Evolutionary conservation across 2,329 filamentous ascomycete species (phyloP).

Genomic region (Plenodomus lindquistii): DNA sequence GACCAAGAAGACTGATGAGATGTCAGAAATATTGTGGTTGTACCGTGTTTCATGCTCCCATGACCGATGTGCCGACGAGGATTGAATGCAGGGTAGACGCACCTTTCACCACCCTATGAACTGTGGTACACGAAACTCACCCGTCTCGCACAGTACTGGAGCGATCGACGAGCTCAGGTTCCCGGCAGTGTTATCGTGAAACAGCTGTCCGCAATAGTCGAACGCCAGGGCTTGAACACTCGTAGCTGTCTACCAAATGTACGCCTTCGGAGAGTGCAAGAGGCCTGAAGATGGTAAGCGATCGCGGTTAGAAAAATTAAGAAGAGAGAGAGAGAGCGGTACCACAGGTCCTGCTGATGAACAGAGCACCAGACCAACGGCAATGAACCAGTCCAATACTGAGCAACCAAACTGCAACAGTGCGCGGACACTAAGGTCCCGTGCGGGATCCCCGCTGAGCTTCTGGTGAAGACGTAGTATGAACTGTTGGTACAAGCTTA

Average conservation of each 20-base stretch:
- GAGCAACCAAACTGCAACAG: neutral
- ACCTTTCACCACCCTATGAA: neutral
- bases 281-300: no score
- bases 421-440: neutral
- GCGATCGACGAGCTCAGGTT: neutral
- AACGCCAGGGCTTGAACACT: neutral
- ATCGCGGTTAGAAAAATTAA: no score
- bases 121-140: neutral
- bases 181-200: neutral
- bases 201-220: neutral
- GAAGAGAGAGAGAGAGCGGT: neutral
- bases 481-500: neutral
- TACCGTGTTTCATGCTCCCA: neutral
- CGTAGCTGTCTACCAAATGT: neutral
- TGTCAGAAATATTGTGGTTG: neutral
- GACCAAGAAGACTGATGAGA: neutral
- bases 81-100: no score
- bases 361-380: neutral
- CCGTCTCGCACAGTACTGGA: neutral
- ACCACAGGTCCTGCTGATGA: neutral
- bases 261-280: no score
- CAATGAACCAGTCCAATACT: neutral
- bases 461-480: neutral
- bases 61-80: no score
- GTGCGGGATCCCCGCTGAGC: neutral